Base-by-base conservation (phyloP, 169 alveolate genomes). In the Plasmodium cynomolgi region DNA sequence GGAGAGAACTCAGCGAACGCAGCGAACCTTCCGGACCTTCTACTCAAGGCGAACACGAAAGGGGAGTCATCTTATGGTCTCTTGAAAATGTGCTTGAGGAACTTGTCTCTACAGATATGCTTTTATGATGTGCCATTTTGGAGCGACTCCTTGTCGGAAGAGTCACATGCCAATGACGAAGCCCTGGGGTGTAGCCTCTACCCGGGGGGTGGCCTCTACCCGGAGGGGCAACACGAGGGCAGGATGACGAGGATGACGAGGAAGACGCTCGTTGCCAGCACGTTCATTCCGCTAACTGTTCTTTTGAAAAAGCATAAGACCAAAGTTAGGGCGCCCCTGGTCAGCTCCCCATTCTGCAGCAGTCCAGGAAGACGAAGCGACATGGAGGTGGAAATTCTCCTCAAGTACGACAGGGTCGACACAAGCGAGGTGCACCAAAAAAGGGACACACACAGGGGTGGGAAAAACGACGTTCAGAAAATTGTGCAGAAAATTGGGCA, bases 91-190 rank as follows among this genome's bases (percentile, higher is more conserved):
- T 90, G 74, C 73, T 44, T 90, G 73, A 8, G 79, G n/a, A 90
- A 90, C 26, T 81, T 90, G 54, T 90, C 94, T 15, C 26, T 90
- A 8, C 94, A 81, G 74, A 80, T 90, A 41, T 80, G 84, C 11
- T 37, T 90, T 68, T 74, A 81, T 68, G 83, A 90, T 26, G 79
- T 79, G 20, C 39, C 73, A 50, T 50, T 47, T 29, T 47, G 41
- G 75, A 50, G 33, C 50, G 23, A 54, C n/a, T 29, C 50, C 39
- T 20, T 20, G 39, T n/a, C 56, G 62, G 56, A 50, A 26, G 56
- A 44, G 34, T 81, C 20, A 81, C 31, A 17, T 4, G 26, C 13
- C 13, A 23, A 11, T 26, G 58, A 8, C 26, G 71, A 50, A n/a
- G 39, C 39, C 15, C 73, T 11, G 3, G 41, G 44, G 62, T 41